Base-by-base conservation (phyloP, 371 early-diverging fungal genomes). In the Umbelopsis sp. region DNA sequence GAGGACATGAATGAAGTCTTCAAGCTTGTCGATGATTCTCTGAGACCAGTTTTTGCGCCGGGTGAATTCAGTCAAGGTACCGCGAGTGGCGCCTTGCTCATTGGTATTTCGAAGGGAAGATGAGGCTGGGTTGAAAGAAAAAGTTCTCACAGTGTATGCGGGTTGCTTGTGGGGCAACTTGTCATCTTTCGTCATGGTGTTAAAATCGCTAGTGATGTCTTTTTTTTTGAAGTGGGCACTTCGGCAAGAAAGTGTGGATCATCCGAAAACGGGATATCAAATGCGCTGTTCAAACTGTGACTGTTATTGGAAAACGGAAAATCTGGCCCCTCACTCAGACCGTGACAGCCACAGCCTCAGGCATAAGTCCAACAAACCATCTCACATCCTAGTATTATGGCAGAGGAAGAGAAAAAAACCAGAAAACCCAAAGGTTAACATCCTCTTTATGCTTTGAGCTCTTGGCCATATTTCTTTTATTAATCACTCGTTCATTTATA, bases 1-100 rank as follows among this genome's bases (percentile, higher is more conserved):
- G 20, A 86, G 63, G 7, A 88, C 89, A 72, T 85, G 85, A 8
- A 83, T 64, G 16, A 86, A 77, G 74, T 88, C 89, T 65, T 84
- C 80, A 1, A 88, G 41, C 68, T 83, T 81, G 62, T 78, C 73
- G 10, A 88, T 52, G 22, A 88, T 72, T 16, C 80, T 76, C 57
- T 77, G 76, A 20, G 79, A 74, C 77, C 81, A 80, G 63, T 83
- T 79, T 51, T 78, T 79, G 64, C 78, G 64, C 32, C 75, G 74
- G 29, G 81, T 83, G 63, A 81, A 83, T 32, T 83, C 82, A 18
- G 73, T 76, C 57, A 57, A 29, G 9, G 57, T 29, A n/a, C 57
- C 57, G 18, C 57, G 57, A 35, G n/a, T 25, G 32, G 62, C 18
- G 12, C 57, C 57, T 9, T 29, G 11, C 4, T 57, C 37, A 29